These are phyloP conservation scores for Stenogyne calaminthoides DNA, from an alignment of 305 asterid genomes.

Conservation along the genomic window DNA sequence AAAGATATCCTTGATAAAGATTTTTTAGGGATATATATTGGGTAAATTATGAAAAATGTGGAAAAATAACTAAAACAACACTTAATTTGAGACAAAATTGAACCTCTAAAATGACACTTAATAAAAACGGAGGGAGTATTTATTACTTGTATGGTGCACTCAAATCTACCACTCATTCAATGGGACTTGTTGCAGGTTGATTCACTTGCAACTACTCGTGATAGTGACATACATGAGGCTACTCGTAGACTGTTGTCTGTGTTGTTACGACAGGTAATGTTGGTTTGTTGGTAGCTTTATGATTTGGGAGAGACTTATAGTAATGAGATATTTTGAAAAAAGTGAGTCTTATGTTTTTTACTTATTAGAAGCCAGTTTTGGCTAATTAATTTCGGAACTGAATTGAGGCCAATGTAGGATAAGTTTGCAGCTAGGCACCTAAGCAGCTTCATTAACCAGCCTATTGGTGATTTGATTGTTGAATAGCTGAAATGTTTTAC, in stretches of 20 bases:
- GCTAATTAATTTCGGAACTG: background rate
- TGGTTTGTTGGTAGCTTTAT: constrained; percentile 19
- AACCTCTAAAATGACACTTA: too few species aligned
- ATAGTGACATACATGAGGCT: constrained; percentile 94
- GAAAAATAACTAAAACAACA: too few species aligned
- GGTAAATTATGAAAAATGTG: too few species aligned
- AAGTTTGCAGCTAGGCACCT: background rate
- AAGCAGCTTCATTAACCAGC: background rate
- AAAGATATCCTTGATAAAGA: too few species aligned
- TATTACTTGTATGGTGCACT: background rate
- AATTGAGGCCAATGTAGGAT: background rate
- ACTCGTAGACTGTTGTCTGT: constrained; percentile 92
- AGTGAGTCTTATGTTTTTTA: constrained; percentile 2
- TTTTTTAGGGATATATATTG: too few species aligned
- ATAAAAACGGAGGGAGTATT: too few species aligned
- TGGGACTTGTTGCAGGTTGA: constrained; percentile 66
- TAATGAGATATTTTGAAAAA: background rate
- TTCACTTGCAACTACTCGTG: constrained; percentile 93
- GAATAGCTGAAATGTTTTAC: background rate
- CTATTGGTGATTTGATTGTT: background rate
- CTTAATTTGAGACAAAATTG: too few species aligned
- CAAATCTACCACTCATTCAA: constrained; percentile 8
- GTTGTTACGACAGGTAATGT: constrained; percentile 83
- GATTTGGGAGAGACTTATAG: background rate
- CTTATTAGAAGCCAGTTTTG: background rate